Evolutionary conservation across 176 grass and related monocot species (phyloP), one percentile per base, ranked within the genome.

Genomic region (Chloris gayana): DNA sequence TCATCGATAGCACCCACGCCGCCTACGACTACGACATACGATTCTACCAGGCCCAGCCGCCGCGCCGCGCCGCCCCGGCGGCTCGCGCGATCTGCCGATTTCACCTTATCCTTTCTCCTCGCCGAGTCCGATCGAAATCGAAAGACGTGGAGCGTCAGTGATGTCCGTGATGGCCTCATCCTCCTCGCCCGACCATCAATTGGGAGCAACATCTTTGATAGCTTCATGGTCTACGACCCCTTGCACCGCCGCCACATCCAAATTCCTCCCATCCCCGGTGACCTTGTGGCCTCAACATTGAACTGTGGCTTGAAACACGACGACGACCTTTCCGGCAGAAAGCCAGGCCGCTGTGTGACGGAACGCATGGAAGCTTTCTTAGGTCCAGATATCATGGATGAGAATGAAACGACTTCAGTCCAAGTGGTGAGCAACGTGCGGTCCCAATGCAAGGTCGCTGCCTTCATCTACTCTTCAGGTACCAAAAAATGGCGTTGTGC

Each of bases 11-110:
- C 0, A n/a, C 1, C 9, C 4, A 10, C n/a, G n/a, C n/a, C n/a
- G n/a, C n/a, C n/a, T n/a, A n/a, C n/a, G n/a, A n/a, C 8, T 4
- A 19, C 1, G 13, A 3, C 7, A 2, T 2, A 0, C 1, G 25
- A 29, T 14, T 77, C 27, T 9, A 1, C 57, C 27, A 8, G 3
- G 37, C 25, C 37, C 14, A 76, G n/a, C 38, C 74, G 24, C 35
- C 73, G 14, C 56, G 8, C 24, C n/a, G 56, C 73, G 42, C 73
- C 3, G 24, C 57, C 0, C 37, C 14, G 7, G 37, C 34, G 4
- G 74, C 24, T 18, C 7, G 37, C 1, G 56, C 3, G 4, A 7
- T 18, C 13, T 7, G 37, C 38, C n/a, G 56, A 76, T 9, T 76
- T 76, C 57, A 35, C 35, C 37, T 63, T 76, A 4, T 0, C 35